Evolutionary conservation across 257 asterid genomes (phyloP).

Genomic region (Fraxinus cuspidata): DNA sequence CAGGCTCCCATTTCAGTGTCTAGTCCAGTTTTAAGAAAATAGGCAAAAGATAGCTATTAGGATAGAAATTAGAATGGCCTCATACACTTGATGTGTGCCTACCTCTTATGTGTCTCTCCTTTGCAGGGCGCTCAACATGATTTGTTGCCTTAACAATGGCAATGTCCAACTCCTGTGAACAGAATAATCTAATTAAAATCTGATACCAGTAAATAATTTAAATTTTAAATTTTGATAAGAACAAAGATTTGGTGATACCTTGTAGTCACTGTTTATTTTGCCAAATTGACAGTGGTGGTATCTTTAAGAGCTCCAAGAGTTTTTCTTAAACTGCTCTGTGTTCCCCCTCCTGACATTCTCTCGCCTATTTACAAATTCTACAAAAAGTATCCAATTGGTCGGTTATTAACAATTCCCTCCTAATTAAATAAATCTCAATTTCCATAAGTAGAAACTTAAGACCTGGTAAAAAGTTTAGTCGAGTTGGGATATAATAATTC

Average conservation of each 20-base stretch:
- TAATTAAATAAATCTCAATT: constrained; percentile 27
- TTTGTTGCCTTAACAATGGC: constrained; percentile 98
- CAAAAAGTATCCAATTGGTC: constrained; percentile 24
- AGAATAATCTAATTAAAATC: constrained; percentile 6
- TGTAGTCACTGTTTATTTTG: constrained; percentile 88
- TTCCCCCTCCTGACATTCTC: constrained; percentile 81
- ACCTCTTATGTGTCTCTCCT: constrained; percentile 93
- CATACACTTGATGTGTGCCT: constrained; percentile 12
- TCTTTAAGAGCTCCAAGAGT: constrained; percentile 98
- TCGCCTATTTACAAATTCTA: constrained; percentile 34
- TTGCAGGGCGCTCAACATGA: constrained; percentile 94
- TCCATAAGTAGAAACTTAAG: constrained; percentile 9
- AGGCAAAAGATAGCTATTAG: background rate
- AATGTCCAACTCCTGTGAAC: constrained; percentile 80
- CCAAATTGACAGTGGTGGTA: constrained; percentile 92
- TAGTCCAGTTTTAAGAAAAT: background rate
- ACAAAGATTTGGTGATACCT: constrained; percentile 48
- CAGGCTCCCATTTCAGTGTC: constrained; percentile 17
- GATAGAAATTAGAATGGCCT: background rate
- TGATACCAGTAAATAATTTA: constrained; percentile 7
- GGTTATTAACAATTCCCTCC: constrained; percentile 26
- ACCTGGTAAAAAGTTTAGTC: background rate
- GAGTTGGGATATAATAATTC: background rate
- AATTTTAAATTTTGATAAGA: background rate
- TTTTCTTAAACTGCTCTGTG: constrained; percentile 84